Evolutionary conservation across 1,139 yeast species (phyloP).

Genomic region (Trichomonascaceae sp.): DNA sequence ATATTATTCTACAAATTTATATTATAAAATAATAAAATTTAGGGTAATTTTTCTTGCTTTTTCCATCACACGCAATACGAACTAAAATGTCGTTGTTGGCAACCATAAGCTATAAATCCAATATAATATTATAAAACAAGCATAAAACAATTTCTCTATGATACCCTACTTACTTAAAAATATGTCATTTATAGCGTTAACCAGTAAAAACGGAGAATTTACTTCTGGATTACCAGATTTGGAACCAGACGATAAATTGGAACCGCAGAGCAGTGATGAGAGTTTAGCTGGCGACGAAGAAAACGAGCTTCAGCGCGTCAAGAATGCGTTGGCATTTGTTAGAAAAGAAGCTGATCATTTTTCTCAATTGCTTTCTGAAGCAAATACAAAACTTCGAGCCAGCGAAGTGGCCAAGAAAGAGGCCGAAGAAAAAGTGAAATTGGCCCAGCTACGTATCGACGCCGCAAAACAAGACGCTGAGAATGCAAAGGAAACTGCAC

Average conservation of each 20-base stretch:
- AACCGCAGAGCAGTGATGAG: not conserved
- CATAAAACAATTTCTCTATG: no score
- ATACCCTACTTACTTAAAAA: no score
- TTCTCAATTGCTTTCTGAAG: not conserved
- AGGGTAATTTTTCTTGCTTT: no score
- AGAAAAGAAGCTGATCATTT: not conserved
- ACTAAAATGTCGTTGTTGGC: not conserved
- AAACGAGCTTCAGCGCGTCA: not conserved
- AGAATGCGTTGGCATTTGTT: not conserved
- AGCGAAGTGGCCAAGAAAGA: not conserved
- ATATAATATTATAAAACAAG: no score
- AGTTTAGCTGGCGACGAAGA: not conserved
- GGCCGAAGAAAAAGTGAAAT: not conserved
- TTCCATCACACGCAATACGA: not conserved
- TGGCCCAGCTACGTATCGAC: not conserved
- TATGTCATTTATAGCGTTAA: not conserved
- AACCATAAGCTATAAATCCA: not conserved
- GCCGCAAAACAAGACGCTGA: not conserved
- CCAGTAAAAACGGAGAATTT: not conserved
- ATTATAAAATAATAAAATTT: no score
- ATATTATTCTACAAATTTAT: no score
- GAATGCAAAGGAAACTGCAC: not conserved
- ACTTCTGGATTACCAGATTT: no score
- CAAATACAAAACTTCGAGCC: not conserved
- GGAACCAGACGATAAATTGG: not conserved